These are phyloP conservation scores for Diaporthe eres DNA, from an alignment of 2,329 filamentous ascomycete genomes.

Conservation along the genomic window DNA sequence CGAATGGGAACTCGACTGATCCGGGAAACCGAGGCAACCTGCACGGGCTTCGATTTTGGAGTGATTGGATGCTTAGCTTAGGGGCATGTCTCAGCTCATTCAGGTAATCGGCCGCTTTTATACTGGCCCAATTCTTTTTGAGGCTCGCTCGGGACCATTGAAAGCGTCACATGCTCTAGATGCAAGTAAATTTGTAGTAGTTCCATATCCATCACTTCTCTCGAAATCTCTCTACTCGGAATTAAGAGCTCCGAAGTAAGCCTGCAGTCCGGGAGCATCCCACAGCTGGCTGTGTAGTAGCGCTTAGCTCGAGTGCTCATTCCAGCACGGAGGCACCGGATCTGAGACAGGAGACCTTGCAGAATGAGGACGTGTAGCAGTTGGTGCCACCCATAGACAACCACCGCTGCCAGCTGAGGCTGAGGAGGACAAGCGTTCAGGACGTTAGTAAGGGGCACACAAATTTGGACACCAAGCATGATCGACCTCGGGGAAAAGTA, in stretches of 20 bases:
- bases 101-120: neutral
- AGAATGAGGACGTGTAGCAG: no score
- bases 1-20: neutral
- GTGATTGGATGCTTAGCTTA: neutral
- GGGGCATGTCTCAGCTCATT: constrained; percentile 1
- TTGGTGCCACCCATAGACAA: neutral
- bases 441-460: neutral
- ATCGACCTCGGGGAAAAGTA: no score
- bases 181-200: neutral
- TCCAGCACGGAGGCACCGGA: neutral
- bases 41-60: constrained; percentile 5
- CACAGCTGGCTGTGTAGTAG: neutral
- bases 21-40: neutral
- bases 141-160: neutral
- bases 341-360: neutral
- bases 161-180: constrained; percentile 6
- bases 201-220: neutral
- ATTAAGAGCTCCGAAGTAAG: neutral
- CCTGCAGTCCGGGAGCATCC: neutral
- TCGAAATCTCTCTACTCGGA: no score
- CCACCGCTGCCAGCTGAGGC: no score
- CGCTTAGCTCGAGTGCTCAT: neutral
- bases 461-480: neutral
- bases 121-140: constrained; percentile 5
- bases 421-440: no score